Conservation (phyloP, 2,329 filamentous ascomycete genomes). For the Colletotrichum sp. region DNA sequence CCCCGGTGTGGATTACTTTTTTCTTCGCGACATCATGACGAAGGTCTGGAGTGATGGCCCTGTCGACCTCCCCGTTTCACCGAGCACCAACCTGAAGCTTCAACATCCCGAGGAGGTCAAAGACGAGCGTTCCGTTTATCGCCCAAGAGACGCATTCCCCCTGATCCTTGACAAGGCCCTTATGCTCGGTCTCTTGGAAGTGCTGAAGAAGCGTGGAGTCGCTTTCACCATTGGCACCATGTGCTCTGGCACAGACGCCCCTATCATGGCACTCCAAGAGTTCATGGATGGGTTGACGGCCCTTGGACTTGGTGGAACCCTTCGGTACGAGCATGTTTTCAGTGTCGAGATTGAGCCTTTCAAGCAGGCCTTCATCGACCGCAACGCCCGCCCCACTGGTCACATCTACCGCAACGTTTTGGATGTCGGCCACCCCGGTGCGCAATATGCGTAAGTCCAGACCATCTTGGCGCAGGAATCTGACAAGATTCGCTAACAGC, state of each 20-base stretch:
- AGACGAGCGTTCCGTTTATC: not conserved
- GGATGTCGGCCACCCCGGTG: slow-evolving; percentile 51
- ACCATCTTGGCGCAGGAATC: not conserved
- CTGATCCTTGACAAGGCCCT: slow-evolving; percentile 5
- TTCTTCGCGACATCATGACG: not conserved
- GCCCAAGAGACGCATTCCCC: slow-evolving; percentile 13
- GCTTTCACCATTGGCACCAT: slow-evolving; percentile 66
- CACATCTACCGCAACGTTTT: slow-evolving; percentile 64
- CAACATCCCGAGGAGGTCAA: not conserved
- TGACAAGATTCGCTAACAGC: slow-evolving; percentile 4
- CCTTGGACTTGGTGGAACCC: slow-evolving; percentile 30
- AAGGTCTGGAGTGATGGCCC: not conserved
- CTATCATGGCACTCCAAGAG: slow-evolving; percentile 68
- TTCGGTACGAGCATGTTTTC: slow-evolving; percentile 61
- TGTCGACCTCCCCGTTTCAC: not conserved
- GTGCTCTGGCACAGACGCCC: slow-evolving; percentile 81
- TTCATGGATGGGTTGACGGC: slow-evolving; percentile 49
- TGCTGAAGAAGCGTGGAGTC: slow-evolving; percentile 30
- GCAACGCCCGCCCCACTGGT: slow-evolving; percentile 56
- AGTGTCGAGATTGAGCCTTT: slow-evolving; percentile 67
- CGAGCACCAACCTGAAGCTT: not conserved
- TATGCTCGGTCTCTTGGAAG: slow-evolving; percentile 23
- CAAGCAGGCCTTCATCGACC: slow-evolving; percentile 69
- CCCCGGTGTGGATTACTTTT: not conserved
- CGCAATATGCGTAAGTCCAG: slow-evolving; percentile 47